Evolutionary conservation across 2,329 filamentous ascomycete genomes (phyloP), one percentile per base, ranked within the genome.

Genomic region (Sclerotinia subarctica): DNA sequence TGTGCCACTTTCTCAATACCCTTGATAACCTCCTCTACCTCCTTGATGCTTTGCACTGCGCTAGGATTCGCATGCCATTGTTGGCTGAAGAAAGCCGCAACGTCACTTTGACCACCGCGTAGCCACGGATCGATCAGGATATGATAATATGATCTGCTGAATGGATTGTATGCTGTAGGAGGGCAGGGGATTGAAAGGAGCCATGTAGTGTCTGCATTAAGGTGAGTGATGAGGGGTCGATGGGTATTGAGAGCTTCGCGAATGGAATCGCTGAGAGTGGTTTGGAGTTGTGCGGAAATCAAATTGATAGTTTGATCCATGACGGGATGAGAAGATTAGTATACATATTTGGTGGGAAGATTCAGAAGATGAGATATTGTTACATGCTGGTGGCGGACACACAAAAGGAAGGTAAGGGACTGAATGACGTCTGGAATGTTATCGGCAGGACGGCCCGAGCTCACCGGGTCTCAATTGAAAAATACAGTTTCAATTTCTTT

Each of bases 201-300:
- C 88, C 88, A 90, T 29, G 84, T 86, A 5, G 86, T 89, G 78
- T 90, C 88, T 72, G 84, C 87, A 76, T 90, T 90, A 44, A 90
- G 80, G 76, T 90, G 88, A 64, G 86, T 84, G 11, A 91, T 81
- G 52, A 90, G 74, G 0, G 85, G 85, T 35, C 83, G 80, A 52
- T 79, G 80, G 35, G 62, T 47, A 35, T 42, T 24, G 19, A 57
- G 52, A 44, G 63, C 26, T 35, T 65, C 19, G 49, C 42, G 51
- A 15, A 65, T 65, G 38, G 63, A 65, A 17, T 54, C 42, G n/a
- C 46, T 24, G 35, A 17, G 42, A 7, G 49, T 47, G 17, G 35
- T 3, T 29, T 42, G 60, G 1, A 29, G 60, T 21, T 57, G 63
- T 24, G 32, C 63, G 15, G 51, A 65, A n/a, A 57, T n/a, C 4